Evolutionary conservation across 805 yeast genomes (phyloP).

Genomic region (Wickerhamiella cacticola): DNA sequence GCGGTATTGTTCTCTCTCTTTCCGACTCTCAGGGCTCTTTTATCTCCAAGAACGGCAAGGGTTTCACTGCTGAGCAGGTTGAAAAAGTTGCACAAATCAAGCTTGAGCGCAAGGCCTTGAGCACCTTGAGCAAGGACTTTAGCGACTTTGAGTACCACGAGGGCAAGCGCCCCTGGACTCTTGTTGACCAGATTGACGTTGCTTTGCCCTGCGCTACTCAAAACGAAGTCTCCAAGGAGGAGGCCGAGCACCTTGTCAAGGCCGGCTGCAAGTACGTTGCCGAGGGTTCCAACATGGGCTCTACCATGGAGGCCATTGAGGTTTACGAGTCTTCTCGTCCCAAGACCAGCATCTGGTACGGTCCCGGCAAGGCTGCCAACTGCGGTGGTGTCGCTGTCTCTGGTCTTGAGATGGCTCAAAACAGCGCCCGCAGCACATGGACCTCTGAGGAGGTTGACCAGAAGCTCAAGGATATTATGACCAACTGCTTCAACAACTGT

Average conservation of each 20-base stretch:
- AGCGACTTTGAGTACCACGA: constrained; percentile 58
- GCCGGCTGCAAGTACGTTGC: constrained; percentile 90
- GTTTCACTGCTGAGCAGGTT: constrained; percentile 77
- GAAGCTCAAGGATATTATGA: constrained; percentile 86
- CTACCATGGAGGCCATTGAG: constrained; percentile 92
- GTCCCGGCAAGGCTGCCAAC: constrained; percentile 98
- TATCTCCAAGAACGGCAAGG: constrained; percentile 48
- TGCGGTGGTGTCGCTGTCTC: constrained; percentile 99
- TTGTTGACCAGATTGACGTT: constrained; percentile 82
- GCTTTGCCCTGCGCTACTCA: constrained; percentile 98
- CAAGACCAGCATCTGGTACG: constrained; percentile 72
- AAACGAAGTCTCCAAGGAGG: constrained; percentile 93
- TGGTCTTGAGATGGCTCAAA: constrained; percentile 98
- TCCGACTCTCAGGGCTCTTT: constrained; percentile 93
- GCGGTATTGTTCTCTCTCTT: constrained; percentile 86
- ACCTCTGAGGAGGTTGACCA: constrained; percentile 83
- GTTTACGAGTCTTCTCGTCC: constrained; percentile 59
- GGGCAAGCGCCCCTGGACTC: constrained; percentile 94
- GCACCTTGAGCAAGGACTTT: constrained; percentile 24
- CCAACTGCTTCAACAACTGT: constrained; percentile 84
- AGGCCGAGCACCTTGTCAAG: constrained; percentile 86
- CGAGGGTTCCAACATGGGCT: constrained; percentile 99
- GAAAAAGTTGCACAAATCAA: constrained; percentile 68
- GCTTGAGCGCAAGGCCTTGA: constrained; percentile 51
- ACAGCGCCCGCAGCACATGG: constrained; percentile 90